phyloP scores from a whole-genome alignment of 2,329 filamentous ascomycete genomes.

The Fusarium pseudograminearum region DNA sequence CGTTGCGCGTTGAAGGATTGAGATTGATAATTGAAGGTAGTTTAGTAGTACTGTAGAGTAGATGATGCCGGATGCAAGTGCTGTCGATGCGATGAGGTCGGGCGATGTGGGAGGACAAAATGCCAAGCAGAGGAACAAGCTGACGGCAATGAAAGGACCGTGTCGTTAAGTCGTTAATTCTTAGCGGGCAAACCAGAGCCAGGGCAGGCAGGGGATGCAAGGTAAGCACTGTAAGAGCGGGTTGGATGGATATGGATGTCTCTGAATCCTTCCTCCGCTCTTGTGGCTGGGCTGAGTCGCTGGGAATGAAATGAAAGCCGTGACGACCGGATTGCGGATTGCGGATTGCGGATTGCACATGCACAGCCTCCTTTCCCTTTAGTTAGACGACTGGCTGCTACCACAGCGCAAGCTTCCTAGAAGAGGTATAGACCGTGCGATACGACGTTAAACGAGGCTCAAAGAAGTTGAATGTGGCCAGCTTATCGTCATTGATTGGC shows the following conservation, averaged over 20 bases:
- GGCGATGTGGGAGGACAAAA: slow-evolving; percentile 25
- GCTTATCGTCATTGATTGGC: slow-evolving; percentile 46
- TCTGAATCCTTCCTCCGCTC: slow-evolving; percentile 8
- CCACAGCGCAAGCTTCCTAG: slow-evolving; percentile 28
- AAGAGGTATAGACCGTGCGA: slow-evolving; percentile 39
- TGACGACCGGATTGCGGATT: slow-evolving; percentile 24
- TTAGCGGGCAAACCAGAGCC: slow-evolving; percentile 13
- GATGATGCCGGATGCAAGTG: slow-evolving; percentile 9
- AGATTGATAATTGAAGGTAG: background rate
- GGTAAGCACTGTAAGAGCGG: slow-evolving; percentile 32
- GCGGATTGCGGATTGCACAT: slow-evolving; percentile 32
- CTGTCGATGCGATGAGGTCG: slow-evolving; percentile 31
- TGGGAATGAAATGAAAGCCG: slow-evolving; percentile 28
- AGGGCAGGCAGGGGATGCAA: slow-evolving; percentile 18
- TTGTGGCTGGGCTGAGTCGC: slow-evolving; percentile 30
- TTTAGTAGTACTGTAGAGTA: slow-evolving; percentile 1
- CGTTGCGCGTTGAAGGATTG: slow-evolving; percentile 16
- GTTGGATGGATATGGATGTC: background rate
- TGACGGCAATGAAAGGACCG: slow-evolving; percentile 29
- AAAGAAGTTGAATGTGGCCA: slow-evolving; percentile 44
- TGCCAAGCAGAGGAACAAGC: slow-evolving; percentile 38
- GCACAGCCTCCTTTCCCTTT: slow-evolving; percentile 41
- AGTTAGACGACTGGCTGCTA: background rate
- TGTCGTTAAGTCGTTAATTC: slow-evolving; percentile 33
- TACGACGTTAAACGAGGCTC: slow-evolving; percentile 46